Conservation (phyloP, 305 asterid species). For the Fraxinus paxiana region DNA sequence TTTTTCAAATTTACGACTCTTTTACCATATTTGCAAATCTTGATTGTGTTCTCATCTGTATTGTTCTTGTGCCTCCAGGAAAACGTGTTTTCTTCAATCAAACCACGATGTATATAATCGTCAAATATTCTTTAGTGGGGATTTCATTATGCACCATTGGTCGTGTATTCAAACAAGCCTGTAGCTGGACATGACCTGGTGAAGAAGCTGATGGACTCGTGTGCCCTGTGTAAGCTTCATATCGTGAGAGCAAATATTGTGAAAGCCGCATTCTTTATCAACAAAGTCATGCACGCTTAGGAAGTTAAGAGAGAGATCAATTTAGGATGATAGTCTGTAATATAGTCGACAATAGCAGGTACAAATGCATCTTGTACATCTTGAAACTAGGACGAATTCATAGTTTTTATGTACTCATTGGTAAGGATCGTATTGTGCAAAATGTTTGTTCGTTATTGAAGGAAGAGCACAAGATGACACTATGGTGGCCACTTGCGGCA, state of each 20-base stretch:
- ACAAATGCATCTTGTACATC: background rate
- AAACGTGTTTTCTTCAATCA: background rate
- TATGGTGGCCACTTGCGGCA: background rate
- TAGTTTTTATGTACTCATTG: background rate
- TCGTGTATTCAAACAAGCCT: background rate
- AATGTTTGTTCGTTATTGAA: background rate
- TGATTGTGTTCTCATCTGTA: background rate
- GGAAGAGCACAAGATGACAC: background rate
- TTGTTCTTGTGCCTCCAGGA: background rate
- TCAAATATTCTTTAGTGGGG: background rate
- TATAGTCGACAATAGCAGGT: background rate
- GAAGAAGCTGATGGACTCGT: background rate
- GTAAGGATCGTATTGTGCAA: background rate
- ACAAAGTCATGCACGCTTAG: background rate
- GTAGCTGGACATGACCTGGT: background rate
- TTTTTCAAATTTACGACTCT: background rate
- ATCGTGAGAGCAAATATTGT: background rate
- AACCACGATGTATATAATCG: background rate
- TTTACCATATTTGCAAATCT: background rate
- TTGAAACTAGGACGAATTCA: constrained; percentile 1
- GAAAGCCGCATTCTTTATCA: background rate
- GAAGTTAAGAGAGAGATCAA: background rate
- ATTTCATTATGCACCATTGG: background rate
- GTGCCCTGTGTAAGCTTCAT: background rate
- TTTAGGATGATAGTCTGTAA: background rate